Percentiles rank a stretch among this genome's conserved stretches.
Conservation (phyloP, 2,329 filamentous ascomycete genomes). For the Colletotrichum shisoi region DNA sequence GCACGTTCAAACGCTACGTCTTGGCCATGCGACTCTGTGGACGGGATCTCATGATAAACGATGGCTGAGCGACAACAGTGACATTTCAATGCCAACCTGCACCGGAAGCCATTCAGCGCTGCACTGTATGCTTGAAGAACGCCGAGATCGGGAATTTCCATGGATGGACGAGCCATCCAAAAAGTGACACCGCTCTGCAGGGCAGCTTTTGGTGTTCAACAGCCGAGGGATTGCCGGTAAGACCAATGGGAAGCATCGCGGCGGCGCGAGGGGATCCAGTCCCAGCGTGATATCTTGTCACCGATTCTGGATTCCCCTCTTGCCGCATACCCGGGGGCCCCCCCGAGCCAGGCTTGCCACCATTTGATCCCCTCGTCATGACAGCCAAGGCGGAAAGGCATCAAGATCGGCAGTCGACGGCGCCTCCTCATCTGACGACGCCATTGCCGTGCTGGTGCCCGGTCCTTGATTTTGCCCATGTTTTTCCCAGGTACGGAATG, state of each 20-base stretch:
- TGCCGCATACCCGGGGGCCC: background rate
- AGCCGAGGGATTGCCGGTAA: background rate
- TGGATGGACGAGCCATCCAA: background rate
- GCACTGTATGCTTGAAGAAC: no score
- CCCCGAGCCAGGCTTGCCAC: background rate
- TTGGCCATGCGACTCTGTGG: slow-evolving; percentile 17
- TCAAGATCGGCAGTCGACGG: slow-evolving; percentile 14
- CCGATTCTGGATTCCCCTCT: background rate
- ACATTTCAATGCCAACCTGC: background rate
- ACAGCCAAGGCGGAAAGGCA: background rate
- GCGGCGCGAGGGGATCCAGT: slow-evolving; percentile 18
- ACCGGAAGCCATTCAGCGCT: background rate
- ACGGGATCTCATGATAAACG: background rate
- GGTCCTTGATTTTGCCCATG: background rate
- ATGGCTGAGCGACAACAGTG: background rate
- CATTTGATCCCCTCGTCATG: background rate
- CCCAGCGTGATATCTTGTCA: background rate
- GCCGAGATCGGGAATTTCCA: background rate
- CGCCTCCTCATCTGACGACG: background rate
- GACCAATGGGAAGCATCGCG: slow-evolving; percentile 16
- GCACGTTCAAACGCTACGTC: slow-evolving; percentile 6
- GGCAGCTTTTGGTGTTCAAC: slow-evolving; percentile 1
- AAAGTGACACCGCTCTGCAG: background rate
- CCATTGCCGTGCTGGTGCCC: background rate
- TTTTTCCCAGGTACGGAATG: background rate